These are phyloP conservation scores for Sarocladium kiliense DNA, from an alignment of 2,329 filamentous ascomycete genomes.

Conservation along the genomic window DNA sequence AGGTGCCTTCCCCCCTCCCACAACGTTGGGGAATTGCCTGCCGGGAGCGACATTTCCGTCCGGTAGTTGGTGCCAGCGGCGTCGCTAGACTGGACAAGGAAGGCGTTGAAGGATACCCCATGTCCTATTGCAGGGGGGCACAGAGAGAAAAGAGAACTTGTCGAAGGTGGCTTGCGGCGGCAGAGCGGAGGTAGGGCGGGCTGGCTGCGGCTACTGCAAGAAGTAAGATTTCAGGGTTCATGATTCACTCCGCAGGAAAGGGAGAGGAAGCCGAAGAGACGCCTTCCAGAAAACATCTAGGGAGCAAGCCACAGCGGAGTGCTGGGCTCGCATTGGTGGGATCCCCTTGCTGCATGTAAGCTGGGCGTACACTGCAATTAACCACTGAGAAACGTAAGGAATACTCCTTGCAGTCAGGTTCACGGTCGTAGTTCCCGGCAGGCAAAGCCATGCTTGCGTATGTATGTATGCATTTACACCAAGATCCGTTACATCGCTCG, in stretches of 20 bases:
- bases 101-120: neutral
- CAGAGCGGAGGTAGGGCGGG: neutral
- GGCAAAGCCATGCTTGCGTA: too few relatives aligned
- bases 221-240: too few relatives aligned
- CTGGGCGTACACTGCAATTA: neutral
- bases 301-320: neutral
- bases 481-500: neutral
- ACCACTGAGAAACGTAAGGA: neutral
- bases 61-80: neutral
- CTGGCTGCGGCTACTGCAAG: too few relatives aligned
- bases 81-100: neutral
- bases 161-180: too few relatives aligned
- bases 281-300: constrained; percentile 2
- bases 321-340: neutral
- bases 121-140: neutral
- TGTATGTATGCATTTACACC: too few relatives aligned
- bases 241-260: neutral
- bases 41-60: neutral
- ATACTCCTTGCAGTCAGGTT: neutral
- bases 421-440: too few relatives aligned
- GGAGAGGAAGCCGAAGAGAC: neutral
- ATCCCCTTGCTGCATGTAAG: neutral
- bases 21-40: neutral
- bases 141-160: neutral
- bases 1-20: neutral